A percentile compares a stretch with the other conserved stretches of the same genome.
Evolutionary conservation across 495 filamentous ascomycete genomes (phyloP).

Genomic region (Daldinia caldariorum): DNA sequence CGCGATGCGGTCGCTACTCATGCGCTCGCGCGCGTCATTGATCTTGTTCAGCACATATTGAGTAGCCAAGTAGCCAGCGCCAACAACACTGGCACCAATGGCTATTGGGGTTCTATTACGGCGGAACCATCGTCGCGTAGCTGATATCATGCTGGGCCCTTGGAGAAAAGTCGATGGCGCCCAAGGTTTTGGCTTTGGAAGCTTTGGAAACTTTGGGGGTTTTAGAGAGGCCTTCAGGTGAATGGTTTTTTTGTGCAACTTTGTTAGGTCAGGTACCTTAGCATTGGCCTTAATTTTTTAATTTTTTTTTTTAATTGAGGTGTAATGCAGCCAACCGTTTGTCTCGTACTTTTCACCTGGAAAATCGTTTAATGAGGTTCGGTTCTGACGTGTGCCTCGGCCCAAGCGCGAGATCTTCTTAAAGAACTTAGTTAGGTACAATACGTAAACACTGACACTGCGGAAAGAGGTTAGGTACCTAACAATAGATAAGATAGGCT

Average conservation of each 20-base stretch:
- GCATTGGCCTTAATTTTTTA: conserved; percentile 15
- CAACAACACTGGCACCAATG: conserved; percentile 84
- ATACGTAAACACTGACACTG: neutral
- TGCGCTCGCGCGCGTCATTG: conserved; percentile 89
- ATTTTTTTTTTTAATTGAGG: conserved; percentile 7
- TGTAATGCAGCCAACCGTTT: conserved; percentile 9
- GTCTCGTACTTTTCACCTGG: conserved; percentile 6
- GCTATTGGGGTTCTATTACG: conserved; percentile 91
- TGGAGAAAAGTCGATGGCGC: conserved; percentile 14
- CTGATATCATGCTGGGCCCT: conserved; percentile 75
- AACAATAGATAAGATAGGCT: conserved; percentile 38
- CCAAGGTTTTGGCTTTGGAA: no score
- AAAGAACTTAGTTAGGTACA: no score
- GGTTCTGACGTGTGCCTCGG: conserved; percentile 42
- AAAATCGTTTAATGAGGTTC: conserved; percentile 27
- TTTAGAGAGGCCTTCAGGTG: conserved; percentile 1
- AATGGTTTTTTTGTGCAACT: conserved; percentile 7
- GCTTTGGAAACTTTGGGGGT: neutral
- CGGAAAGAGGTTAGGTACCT: conserved; percentile 14
- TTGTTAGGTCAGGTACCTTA: conserved; percentile 2
- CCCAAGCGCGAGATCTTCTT: conserved; percentile 24
- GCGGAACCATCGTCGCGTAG: conserved; percentile 86
- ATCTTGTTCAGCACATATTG: conserved; percentile 93
- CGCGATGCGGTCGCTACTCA: conserved; percentile 93
- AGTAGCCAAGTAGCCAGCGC: conserved; percentile 89